Conservation (phyloP, 768 basidiomycete genomes). For the Russula sp. region DNA sequence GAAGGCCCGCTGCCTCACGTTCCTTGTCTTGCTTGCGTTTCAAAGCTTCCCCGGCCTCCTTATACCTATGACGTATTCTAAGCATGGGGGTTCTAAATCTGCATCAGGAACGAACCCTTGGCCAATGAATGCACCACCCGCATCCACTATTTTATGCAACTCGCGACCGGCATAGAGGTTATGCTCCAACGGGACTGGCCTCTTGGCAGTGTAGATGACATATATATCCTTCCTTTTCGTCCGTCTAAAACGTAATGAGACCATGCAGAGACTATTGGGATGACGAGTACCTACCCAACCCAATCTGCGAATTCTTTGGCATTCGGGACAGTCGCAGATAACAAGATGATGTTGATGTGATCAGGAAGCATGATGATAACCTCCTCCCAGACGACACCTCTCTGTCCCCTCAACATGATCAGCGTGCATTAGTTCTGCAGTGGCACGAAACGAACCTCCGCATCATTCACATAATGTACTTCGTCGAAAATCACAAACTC, state of each 20-base stretch:
- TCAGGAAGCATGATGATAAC: constrained; percentile 99
- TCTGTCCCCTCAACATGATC: constrained; percentile 37
- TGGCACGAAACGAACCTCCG: constrained; percentile 57
- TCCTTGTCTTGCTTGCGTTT: constrained; percentile 97
- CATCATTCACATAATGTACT: constrained; percentile 98
- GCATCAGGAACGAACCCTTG: constrained; percentile 48
- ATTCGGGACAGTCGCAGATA: constrained; percentile 97
- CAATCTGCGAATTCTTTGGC: constrained; percentile 98
- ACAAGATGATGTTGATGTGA: constrained; percentile 93
- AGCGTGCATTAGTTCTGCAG: not conserved
- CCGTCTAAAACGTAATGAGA: constrained; percentile 45
- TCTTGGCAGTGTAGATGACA: constrained; percentile 92
- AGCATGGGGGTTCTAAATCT: not conserved
- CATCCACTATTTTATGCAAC: constrained; percentile 86
- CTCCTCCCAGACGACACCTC: constrained; percentile 99
- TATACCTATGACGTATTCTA: constrained; percentile 49
- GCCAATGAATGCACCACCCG: constrained; percentile 61
- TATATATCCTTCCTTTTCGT: constrained; percentile 99
- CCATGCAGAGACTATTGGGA: not conserved
- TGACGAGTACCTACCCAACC: constrained; percentile 74
- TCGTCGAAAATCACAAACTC: constrained; percentile 99
- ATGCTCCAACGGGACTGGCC: constrained; percentile 96
- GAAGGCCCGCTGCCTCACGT: constrained; percentile 87
- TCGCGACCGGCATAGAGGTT: constrained; percentile 93
- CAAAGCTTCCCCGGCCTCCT: constrained; percentile 82